Conservation (phyloP, 345 rosid genomes). For the Pelargonium nanum region DNA sequence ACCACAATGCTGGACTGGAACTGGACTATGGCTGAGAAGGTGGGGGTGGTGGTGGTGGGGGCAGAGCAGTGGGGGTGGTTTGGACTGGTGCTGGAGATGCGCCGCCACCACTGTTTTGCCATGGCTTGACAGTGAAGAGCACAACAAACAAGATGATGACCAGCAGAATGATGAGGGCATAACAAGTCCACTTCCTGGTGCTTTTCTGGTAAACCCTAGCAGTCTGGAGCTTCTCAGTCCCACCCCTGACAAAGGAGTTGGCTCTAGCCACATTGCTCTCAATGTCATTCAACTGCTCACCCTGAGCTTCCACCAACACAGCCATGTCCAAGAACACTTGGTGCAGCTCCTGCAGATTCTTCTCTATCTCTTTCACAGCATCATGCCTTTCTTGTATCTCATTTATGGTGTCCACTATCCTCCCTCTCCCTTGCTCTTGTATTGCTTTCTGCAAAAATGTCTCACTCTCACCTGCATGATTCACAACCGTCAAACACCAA, state of each 20-base stretch:
- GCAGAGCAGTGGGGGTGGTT: neutral
- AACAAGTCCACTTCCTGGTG: slow-evolving; percentile 61
- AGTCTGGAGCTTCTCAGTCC: slow-evolving; percentile 37
- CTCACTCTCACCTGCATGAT: slow-evolving; percentile 51
- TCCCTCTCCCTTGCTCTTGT: slow-evolving; percentile 75
- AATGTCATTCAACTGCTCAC: slow-evolving; percentile 65
- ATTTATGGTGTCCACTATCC: slow-evolving; percentile 59
- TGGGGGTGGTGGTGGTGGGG: slow-evolving; percentile 5
- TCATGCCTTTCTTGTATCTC: slow-evolving; percentile 81
- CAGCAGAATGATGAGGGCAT: slow-evolving; percentile 28
- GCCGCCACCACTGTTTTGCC: slow-evolving; percentile 14
- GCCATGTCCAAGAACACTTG: slow-evolving; percentile 85
- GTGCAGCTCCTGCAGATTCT: slow-evolving; percentile 62
- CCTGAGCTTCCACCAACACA: slow-evolving; percentile 70
- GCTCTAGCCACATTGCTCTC: slow-evolving; percentile 70
- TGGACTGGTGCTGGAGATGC: neutral
- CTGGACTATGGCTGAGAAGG: slow-evolving; percentile 6
- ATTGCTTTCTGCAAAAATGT: slow-evolving; percentile 71
- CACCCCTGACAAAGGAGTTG: slow-evolving; percentile 50
- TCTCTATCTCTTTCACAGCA: slow-evolving; percentile 72
- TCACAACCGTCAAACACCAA: neutral
- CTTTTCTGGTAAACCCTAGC: slow-evolving; percentile 50
- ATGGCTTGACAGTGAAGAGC: slow-evolving; percentile 23
- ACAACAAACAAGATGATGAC: slow-evolving; percentile 25
- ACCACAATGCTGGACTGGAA: too few species aligned